Conservation (phyloP, 2,329 filamentous ascomycete genomes). For the Corynespora cassiicola region DNA sequence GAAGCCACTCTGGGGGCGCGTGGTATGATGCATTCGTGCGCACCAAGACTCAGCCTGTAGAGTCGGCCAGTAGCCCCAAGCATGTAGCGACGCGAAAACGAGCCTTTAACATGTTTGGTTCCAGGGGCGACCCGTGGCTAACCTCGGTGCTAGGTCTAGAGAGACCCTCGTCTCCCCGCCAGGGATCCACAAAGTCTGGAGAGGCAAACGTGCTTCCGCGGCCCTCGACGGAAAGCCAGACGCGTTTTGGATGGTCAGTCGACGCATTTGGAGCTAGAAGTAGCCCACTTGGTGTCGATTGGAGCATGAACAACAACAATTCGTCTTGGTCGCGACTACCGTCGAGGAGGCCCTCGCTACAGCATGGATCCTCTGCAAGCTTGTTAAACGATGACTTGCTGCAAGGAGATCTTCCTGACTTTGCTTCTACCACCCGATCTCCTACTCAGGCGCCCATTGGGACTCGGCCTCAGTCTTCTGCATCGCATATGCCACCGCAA, state of each 20-base stretch:
- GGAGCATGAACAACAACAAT: constrained; percentile 45
- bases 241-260: constrained; percentile 45
- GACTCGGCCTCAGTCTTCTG: constrained; percentile 70
- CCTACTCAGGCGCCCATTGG: constrained; percentile 75
- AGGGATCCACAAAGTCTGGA: constrained; percentile 70
- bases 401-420: constrained; percentile 59
- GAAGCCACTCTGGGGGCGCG: constrained; percentile 61
- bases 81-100: constrained; percentile 52
- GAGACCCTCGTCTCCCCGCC: constrained; percentile 62
- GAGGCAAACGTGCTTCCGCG: constrained; percentile 42
- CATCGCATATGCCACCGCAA: constrained; percentile 53
- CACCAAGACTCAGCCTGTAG: constrained; percentile 39
- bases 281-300: constrained; percentile 51
- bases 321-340: constrained; percentile 74
- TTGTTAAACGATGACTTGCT: constrained; percentile 59
- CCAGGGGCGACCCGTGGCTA: constrained; percentile 59
- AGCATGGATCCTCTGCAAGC: constrained; percentile 75
- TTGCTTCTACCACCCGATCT: constrained; percentile 55
- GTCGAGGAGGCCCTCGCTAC: constrained; percentile 81
- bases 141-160: constrained; percentile 49
- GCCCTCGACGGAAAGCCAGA: constrained; percentile 47
- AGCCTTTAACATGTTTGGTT: constrained; percentile 58
- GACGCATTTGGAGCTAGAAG: constrained; percentile 48
- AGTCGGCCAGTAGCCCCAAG: constrained; percentile 41
- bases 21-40: constrained; percentile 61